phyloP scores from a whole-genome alignment of 208 protist genomes.

The Leishmania aethiopica region DNA sequence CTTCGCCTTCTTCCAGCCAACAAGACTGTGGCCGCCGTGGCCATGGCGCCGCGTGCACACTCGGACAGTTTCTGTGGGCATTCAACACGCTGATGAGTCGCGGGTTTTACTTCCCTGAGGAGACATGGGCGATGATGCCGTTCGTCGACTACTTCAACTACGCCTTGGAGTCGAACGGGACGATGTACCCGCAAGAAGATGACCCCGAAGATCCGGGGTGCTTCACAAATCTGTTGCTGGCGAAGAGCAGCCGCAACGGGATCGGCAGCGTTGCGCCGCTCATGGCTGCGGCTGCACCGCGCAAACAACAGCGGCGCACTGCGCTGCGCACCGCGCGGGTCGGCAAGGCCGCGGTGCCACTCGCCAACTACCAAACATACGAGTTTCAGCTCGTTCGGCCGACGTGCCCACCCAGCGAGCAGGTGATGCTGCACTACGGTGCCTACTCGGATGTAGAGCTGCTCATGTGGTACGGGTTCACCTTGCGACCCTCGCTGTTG shows the following conservation, averaged over 20 bases:
- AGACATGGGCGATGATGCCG: constrained; percentile 92
- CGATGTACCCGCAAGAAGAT: constrained; percentile 44
- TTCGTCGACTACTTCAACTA: constrained; percentile 95
- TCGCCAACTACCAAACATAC: constrained; percentile 45
- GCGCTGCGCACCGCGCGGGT: constrained; percentile 26
- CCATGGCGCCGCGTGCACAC: constrained; percentile 22
- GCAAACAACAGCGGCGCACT: constrained; percentile 13
- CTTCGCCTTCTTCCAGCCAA: background rate
- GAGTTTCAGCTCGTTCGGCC: constrained; percentile 53
- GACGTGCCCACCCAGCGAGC: constrained; percentile 40
- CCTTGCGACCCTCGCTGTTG: constrained; percentile 62
- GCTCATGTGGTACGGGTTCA: constrained; percentile 93
- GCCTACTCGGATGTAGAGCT: constrained; percentile 88
- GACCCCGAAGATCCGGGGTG: constrained; percentile 14
- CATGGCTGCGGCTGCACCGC: background rate
- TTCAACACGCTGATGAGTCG: constrained; percentile 90
- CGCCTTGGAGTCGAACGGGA: constrained; percentile 64
- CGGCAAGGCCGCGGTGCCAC: constrained; percentile 20
- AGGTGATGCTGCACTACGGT: constrained; percentile 87
- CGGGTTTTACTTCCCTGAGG: constrained; percentile 78
- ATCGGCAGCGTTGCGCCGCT: background rate
- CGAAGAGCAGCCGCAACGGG: background rate
- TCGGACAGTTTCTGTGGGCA: constrained; percentile 77
- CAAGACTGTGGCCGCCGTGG: background rate
- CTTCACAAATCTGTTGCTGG: constrained; percentile 17